Conservation (phyloP, 2,329 filamentous ascomycete genomes). For the Dendryphion nanum region DNA sequence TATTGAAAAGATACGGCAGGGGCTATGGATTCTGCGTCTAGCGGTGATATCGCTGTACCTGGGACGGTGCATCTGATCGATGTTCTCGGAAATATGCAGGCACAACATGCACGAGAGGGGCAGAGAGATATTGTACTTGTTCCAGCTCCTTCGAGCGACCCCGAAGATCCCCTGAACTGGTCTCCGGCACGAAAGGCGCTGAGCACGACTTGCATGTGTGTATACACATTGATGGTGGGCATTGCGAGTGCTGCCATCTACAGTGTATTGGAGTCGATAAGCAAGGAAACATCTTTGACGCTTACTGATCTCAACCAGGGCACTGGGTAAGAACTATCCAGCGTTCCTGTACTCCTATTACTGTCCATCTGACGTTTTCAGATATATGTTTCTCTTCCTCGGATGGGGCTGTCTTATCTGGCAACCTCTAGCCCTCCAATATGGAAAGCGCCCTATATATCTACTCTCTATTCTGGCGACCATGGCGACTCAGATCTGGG, state of each 20-base stretch:
- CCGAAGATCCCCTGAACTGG: slow-evolving; percentile 38
- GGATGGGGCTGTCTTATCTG: slow-evolving; percentile 54
- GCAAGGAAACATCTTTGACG: slow-evolving; percentile 47
- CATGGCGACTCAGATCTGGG: slow-evolving; percentile 44
- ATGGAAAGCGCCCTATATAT: slow-evolving; percentile 52
- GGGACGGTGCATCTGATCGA: slow-evolving; percentile 47
- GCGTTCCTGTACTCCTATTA: too few relatives aligned
- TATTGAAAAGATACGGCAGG: too few relatives aligned
- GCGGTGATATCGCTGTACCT: slow-evolving; percentile 22
- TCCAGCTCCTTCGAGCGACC: slow-evolving; percentile 34
- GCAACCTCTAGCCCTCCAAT: slow-evolving; percentile 54
- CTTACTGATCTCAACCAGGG: slow-evolving; percentile 48
- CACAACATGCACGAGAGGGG: slow-evolving; percentile 35
- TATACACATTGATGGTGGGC: slow-evolving; percentile 52
- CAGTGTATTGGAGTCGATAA: slow-evolving; percentile 50
- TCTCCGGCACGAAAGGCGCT: slow-evolving; percentile 23
- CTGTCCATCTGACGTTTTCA: not conserved
- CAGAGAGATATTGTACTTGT: slow-evolving; percentile 43
- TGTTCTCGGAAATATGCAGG: slow-evolving; percentile 35
- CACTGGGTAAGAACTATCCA: slow-evolving; percentile 45
- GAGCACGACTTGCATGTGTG: slow-evolving; percentile 36
- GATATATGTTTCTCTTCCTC: slow-evolving; percentile 52
- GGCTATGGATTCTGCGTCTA: not conserved
- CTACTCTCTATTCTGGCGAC: slow-evolving; percentile 43
- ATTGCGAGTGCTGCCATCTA: slow-evolving; percentile 52